Percentiles rank a stretch among this genome's conserved stretches.
phyloP scores from a whole-genome alignment of 2,329 filamentous ascomycete species.

The Stagonosporopsis vannaccii region DNA sequence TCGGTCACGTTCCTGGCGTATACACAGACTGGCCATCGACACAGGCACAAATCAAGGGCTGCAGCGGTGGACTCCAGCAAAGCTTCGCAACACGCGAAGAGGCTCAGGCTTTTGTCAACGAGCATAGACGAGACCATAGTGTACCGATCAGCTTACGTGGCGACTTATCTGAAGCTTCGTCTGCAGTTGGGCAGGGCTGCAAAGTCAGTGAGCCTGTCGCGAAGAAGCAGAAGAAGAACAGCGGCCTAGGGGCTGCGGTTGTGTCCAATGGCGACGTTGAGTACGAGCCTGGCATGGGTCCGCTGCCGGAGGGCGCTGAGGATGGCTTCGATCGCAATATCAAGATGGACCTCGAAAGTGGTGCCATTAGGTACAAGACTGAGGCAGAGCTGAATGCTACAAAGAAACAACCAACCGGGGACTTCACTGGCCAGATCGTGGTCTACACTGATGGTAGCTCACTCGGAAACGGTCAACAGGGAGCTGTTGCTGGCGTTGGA shows the following conservation, averaged over 20 bases:
- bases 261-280: constrained; percentile 24
- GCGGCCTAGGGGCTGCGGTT: constrained; percentile 22
- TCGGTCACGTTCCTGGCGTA: constrained; percentile 65
- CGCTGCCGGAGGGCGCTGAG: constrained; percentile 62
- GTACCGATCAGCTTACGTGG: constrained; percentile 37
- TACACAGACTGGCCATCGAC: constrained; percentile 74
- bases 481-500: constrained; percentile 67
- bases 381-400: constrained; percentile 55
- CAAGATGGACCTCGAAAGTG: constrained; percentile 61
- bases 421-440: constrained; percentile 58
- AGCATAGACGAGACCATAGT: constrained; percentile 37
- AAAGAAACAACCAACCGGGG: constrained; percentile 55
- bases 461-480: constrained; percentile 63
- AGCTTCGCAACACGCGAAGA: constrained; percentile 63
- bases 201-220: constrained; percentile 29
- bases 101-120: constrained; percentile 76
- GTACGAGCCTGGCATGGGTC: constrained; percentile 61
- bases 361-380: constrained; percentile 64
- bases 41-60: constrained; percentile 75
- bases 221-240: constrained; percentile 51
- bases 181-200: constrained; percentile 23
- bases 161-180: constrained; percentile 38
- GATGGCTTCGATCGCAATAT: constrained; percentile 69
- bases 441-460: constrained; percentile 72
- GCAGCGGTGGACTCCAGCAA: constrained; percentile 68